These are phyloP conservation scores for Clitopilus passeckerianus DNA, from an alignment of 768 basidiomycete species.

Conservation along the genomic window DNA sequence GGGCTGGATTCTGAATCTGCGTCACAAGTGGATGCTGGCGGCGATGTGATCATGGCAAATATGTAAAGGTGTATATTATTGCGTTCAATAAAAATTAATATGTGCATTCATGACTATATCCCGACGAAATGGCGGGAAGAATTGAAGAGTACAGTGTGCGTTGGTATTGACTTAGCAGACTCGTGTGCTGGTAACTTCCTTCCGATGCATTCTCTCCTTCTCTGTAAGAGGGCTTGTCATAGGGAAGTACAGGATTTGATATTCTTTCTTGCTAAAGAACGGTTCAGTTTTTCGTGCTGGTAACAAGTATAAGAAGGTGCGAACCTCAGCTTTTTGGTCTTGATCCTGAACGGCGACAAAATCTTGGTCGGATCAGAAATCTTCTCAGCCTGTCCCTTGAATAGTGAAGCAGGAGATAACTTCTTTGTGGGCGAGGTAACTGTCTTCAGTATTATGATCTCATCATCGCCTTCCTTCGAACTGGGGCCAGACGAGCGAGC, in stretches of 20 bases:
- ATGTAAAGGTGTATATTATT: constrained; percentile 17
- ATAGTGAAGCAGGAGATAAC: not conserved
- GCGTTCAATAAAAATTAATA: no score
- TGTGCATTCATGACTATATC: no score
- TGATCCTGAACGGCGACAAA: constrained; percentile 10
- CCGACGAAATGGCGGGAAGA: no score
- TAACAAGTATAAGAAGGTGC: not conserved
- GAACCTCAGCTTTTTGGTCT: constrained; percentile 15
- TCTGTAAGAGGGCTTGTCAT: constrained; percentile 59
- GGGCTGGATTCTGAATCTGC: constrained; percentile 19
- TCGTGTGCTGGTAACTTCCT: constrained; percentile 48
- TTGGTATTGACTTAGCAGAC: constrained; percentile 21
- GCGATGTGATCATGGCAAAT: constrained; percentile 43
- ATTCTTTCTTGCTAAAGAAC: constrained; percentile 45
- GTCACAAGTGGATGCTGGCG: constrained; percentile 21
- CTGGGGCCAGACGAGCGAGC: constrained; percentile 3
- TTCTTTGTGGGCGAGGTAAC: not conserved
- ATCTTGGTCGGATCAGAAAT: not conserved
- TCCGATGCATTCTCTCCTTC: constrained; percentile 41
- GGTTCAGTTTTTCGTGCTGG: not conserved
- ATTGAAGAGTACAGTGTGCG: not conserved
- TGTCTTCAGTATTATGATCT: constrained; percentile 17
- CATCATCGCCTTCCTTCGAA: constrained; percentile 21
- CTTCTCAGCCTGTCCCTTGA: not conserved
- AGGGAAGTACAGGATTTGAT: constrained; percentile 83